Conservation (phyloP, 345 rosid species). For the Eucalyptus urophylla region DNA sequence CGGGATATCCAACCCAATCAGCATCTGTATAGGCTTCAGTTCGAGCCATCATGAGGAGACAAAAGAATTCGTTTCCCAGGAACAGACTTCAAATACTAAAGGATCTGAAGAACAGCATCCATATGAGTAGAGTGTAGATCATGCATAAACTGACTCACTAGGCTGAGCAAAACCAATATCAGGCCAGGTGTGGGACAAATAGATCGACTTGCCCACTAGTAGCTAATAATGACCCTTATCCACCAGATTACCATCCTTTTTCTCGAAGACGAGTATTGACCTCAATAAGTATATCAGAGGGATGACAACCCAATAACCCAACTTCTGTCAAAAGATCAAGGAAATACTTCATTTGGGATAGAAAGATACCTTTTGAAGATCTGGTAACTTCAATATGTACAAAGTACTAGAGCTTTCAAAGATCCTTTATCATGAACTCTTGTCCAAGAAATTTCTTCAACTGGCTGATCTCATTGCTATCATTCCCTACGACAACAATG, state of each 20-base stretch:
- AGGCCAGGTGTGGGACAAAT: background rate
- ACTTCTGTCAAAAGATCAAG: background rate
- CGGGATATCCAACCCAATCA: background rate
- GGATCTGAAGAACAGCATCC: background rate
- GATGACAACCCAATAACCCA: background rate
- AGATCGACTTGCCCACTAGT: background rate
- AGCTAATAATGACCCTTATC: background rate
- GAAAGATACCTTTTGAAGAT: background rate
- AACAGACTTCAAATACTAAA: background rate
- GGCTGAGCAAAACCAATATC: background rate
- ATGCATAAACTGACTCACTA: background rate
- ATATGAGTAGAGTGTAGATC: background rate
- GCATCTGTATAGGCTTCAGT: background rate
- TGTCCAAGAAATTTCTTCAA: background rate
- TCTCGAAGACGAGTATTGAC: background rate
- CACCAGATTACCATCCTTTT: background rate
- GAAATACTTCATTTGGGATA: background rate
- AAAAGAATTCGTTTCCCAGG: background rate
- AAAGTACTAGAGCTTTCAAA: background rate
- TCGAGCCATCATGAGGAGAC: background rate
- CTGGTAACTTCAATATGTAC: background rate
- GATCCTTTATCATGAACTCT: background rate
- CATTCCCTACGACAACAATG: background rate
- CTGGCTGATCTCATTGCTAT: background rate
- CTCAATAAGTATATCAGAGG: background rate